These are phyloP conservation scores for Talaromyces verruculosus DNA, from an alignment of 2,329 filamentous ascomycete species.

Conservation along the genomic window DNA sequence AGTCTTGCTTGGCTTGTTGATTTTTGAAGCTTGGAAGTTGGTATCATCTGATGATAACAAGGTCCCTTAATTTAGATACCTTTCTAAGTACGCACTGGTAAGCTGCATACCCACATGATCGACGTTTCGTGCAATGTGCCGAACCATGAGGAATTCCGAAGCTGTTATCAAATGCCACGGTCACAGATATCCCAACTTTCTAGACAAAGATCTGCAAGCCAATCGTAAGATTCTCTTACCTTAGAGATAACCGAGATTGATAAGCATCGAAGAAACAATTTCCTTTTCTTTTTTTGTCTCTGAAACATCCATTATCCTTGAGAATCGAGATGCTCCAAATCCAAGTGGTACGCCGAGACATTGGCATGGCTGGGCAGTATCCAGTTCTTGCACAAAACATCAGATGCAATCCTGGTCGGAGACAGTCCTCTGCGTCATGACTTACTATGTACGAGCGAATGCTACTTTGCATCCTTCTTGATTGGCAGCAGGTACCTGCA, in stretches of 20 bases:
- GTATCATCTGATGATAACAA: not conserved
- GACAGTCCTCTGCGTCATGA: not conserved
- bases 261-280: not conserved
- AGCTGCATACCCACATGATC: not conserved
- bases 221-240: constrained; percentile 4
- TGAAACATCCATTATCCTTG: not conserved
- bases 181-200: not conserved
- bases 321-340: not conserved
- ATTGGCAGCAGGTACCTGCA: not conserved
- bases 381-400: not conserved
- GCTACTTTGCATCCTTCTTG: not conserved
- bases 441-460: not conserved
- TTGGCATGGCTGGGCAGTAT: constrained; percentile 19
- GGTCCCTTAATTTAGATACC: not conserved
- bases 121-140: not conserved
- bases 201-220: not conserved
- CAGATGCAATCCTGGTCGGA: not conserved
- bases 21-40: not conserved
- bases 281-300: not conserved
- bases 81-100: not conserved
- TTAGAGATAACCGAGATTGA: not conserved
- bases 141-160: not conserved
- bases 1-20: not conserved
- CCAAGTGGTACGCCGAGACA: constrained; percentile 20
- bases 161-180: not conserved